These are phyloP conservation scores for Cystofilobasidium bisporidii DNA, from an alignment of 768 basidiomycete species.

Conservation along the genomic window DNA sequence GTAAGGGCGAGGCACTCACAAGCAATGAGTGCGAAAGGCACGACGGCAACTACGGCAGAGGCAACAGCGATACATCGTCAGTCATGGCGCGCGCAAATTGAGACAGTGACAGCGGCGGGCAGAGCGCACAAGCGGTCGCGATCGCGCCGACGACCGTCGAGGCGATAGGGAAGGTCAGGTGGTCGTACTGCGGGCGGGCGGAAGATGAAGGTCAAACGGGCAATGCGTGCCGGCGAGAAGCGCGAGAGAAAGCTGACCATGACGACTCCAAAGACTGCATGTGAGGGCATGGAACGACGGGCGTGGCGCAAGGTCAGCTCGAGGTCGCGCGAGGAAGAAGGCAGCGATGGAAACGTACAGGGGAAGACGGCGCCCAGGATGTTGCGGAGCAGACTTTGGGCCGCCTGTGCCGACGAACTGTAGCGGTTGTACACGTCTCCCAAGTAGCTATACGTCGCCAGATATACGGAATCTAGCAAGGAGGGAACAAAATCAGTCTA, in stretches of 20 bases:
- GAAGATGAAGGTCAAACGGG: neutral
- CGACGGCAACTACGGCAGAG: neutral
- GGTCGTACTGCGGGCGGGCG: constrained; percentile 26
- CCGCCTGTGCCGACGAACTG: constrained; percentile 36
- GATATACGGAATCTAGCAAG: constrained; percentile 24
- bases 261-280: constrained; percentile 30
- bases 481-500: no score
- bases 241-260: neutral
- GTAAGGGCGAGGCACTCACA: neutral
- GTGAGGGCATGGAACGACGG: neutral
- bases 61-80: no score
- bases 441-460: constrained; percentile 29
- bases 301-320: neutral
- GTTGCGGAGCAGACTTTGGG: constrained; percentile 32
- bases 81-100: no score
- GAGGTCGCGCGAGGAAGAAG: neutral
- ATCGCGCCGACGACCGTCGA: constrained; percentile 34
- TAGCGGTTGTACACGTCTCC: constrained; percentile 38
- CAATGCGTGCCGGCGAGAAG: neutral
- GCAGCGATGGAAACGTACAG: constrained; percentile 16
- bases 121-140: constrained; percentile 29
- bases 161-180: constrained; percentile 30
- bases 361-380: constrained; percentile 34
- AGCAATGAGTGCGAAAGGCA: neutral
- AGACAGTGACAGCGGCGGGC: no score